These are phyloP conservation scores for Casaregolazyma lundiana DNA, from an alignment of 1,139 yeast genomes.

Conservation along the genomic window DNA sequence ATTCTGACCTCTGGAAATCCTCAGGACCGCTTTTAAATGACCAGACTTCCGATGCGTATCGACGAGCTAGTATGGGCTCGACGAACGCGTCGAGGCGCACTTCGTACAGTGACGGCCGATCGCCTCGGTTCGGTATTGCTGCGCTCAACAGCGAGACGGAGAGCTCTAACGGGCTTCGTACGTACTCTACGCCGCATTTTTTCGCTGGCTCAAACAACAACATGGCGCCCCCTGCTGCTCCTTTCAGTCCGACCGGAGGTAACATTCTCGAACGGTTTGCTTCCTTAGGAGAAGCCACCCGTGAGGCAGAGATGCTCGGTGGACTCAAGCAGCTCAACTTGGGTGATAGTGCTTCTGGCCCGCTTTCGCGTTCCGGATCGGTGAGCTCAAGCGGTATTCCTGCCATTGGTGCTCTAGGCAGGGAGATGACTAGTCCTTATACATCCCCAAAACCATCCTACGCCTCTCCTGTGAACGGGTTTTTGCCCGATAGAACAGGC, in stretches of 20 bases:
- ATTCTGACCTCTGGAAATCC: slow-evolving; percentile 10
- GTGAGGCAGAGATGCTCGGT: slow-evolving; percentile 57
- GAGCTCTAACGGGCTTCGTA: slow-evolving; percentile 1
- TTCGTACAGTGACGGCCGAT: slow-evolving; percentile 6
- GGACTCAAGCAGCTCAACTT: slow-evolving; percentile 16
- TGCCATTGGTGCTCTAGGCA: slow-evolving; percentile 4
- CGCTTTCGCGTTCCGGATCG: neutral
- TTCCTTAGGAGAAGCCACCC: slow-evolving; percentile 73
- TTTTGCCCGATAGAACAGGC: slow-evolving; percentile 2
- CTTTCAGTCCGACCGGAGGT: slow-evolving; percentile 1
- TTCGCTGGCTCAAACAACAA: slow-evolving; percentile 2
- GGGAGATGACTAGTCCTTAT: slow-evolving; percentile 17
- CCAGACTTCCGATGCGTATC: neutral
- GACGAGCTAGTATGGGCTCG: slow-evolving; percentile 4
- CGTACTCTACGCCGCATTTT: slow-evolving; percentile 2
- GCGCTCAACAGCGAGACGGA: slow-evolving; percentile 1
- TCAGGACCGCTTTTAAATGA: slow-evolving; percentile 2
- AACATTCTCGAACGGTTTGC: slow-evolving; percentile 47
- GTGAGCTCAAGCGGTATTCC: slow-evolving; percentile 9
- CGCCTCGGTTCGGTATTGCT: slow-evolving; percentile 6
- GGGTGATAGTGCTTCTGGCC: slow-evolving; percentile 2
- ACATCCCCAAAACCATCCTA: slow-evolving; percentile 22
- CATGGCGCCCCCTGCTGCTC: neutral
- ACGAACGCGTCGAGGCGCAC: slow-evolving; percentile 4
- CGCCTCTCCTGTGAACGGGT: slow-evolving; percentile 11